These are phyloP conservation scores for Lactuca saligna DNA, from an alignment of 129 eudicot genomes.

Conservation along the genomic window DNA sequence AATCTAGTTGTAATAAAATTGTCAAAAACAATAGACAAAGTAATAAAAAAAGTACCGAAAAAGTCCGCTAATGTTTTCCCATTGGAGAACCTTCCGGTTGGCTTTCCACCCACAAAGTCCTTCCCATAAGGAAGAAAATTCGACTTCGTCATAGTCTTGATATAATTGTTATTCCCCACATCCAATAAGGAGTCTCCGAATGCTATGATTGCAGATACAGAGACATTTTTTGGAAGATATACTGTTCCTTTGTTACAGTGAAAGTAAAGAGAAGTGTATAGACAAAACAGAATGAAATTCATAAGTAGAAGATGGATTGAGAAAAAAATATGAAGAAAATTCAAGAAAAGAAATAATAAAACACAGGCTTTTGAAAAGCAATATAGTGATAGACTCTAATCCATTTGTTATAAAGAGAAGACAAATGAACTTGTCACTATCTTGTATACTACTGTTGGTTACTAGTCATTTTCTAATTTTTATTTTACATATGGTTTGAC, in stretches of 20 bases:
- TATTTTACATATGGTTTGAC: neutral
- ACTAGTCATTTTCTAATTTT: neutral
- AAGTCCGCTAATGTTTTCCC: constrained; percentile 62
- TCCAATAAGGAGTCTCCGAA: constrained; percentile 75
- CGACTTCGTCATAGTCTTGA: constrained; percentile 42
- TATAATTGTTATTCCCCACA: constrained; percentile 59
- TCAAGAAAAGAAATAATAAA: neutral
- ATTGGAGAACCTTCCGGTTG: constrained; percentile 66
- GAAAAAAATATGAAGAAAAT: neutral
- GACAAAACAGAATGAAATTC: constrained; percentile 1
- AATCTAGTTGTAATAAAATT: neutral
- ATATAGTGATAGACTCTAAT: neutral
- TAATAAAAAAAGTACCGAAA: constrained; percentile 31
- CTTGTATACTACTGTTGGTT: neutral
- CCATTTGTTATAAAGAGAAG: neutral
- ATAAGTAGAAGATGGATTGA: neutral
- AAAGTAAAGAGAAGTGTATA: constrained; percentile 4
- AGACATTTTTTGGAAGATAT: constrained; percentile 26
- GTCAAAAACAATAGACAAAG: neutral
- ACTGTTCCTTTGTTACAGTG: constrained; percentile 11
- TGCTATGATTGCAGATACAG: constrained; percentile 47
- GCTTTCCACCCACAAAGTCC: constrained; percentile 59
- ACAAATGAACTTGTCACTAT: neutral
- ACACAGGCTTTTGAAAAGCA: neutral
- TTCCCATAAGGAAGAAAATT: constrained; percentile 68